These are phyloP conservation scores for Paramecium primaurelia DNA, from an alignment of 73 alveolate genomes.

Conservation along the genomic window DNA sequence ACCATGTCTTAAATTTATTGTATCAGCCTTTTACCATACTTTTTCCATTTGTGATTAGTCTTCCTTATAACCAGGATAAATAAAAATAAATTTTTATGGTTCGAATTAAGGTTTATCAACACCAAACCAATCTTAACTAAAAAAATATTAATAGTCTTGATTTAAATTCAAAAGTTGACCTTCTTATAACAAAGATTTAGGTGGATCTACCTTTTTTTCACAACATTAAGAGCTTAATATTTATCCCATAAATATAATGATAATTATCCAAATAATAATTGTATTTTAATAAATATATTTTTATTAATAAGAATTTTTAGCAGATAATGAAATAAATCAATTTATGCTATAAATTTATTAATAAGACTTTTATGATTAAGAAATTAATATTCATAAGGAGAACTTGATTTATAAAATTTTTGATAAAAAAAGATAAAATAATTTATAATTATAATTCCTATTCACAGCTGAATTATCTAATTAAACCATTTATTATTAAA, in stretches of 20 bases:
- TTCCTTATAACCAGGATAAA: constrained; percentile 56
- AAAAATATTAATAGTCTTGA: constrained; percentile 37
- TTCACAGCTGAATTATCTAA: no score
- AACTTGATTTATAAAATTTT: no score
- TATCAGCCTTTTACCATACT: constrained; percentile 53
- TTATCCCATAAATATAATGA: neutral
- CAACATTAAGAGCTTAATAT: neutral
- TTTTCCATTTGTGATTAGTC: constrained; percentile 47
- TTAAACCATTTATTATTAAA: no score
- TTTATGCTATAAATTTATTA: no score
- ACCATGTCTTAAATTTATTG: constrained; percentile 46
- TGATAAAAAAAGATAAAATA: no score
- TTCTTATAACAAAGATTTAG: neutral
- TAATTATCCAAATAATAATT: neutral
- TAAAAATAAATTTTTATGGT: constrained; percentile 53
- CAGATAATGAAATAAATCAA: no score
- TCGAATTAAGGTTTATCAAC: constrained; percentile 41
- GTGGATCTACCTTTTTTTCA: neutral
- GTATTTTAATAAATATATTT: neutral
- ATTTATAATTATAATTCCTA: no score
- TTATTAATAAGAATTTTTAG: neutral
- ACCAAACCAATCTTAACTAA: constrained; percentile 57
- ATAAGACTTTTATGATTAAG: no score
- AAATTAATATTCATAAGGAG: no score
- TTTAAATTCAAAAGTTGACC: neutral